A percentile compares a stretch with the other conserved stretches of the same genome.
Evolutionary conservation across 106 monocot genomes (phyloP).

Genomic region (Platanthera zijinensis): DNA sequence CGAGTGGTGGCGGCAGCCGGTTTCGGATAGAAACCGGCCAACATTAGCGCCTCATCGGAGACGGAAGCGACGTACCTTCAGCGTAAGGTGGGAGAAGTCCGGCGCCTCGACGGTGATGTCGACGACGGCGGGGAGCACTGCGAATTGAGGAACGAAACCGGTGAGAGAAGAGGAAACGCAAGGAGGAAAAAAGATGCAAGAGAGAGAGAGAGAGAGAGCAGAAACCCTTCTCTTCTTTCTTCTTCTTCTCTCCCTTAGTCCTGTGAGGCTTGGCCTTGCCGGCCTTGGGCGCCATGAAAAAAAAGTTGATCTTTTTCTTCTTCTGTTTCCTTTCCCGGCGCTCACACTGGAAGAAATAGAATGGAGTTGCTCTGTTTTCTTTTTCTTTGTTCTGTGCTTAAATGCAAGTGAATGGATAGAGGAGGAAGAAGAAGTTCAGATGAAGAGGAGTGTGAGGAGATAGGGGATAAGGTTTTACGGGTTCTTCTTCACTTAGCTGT

Average conservation of each 20-base stretch:
- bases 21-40: no score
- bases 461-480: slow-evolving; percentile 44
- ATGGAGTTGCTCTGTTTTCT: slow-evolving; percentile 2
- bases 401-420: background rate
- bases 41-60: background rate
- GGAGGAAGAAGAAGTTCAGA: background rate
- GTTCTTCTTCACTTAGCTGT: background rate
- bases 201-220: background rate
- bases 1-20: no score
- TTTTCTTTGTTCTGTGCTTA: background rate
- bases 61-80: slow-evolving; percentile 53
- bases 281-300: slow-evolving; percentile 73
- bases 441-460: slow-evolving; percentile 1
- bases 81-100: slow-evolving; percentile 74
- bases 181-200: background rate
- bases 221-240: slow-evolving; percentile 94
- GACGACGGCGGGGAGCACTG: slow-evolving; percentile 70
- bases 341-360: background rate
- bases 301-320: background rate
- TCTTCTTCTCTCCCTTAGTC: slow-evolving; percentile 92
- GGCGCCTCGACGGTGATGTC: slow-evolving; percentile 81
- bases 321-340: no score
- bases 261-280: slow-evolving; percentile 74
- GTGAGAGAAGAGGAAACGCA: background rate
- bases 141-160: slow-evolving; percentile 6